A percentile compares a stretch with the other conserved stretches of the same genome.
phyloP scores from a whole-genome alignment of 192 early-diverging fungal species.

The Coemansia sp. region DNA sequence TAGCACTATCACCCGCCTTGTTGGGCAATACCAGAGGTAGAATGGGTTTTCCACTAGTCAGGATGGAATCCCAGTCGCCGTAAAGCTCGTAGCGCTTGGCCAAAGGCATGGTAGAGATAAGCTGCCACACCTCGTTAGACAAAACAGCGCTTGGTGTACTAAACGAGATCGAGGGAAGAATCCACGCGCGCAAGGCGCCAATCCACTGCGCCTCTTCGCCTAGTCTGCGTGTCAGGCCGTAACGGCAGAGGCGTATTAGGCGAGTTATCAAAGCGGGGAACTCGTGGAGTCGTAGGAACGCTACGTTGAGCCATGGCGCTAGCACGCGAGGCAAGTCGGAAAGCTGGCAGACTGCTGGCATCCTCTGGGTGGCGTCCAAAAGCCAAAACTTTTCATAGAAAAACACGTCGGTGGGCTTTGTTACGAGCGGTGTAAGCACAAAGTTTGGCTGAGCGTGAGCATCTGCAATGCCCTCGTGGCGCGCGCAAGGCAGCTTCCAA shows the following conservation, averaged over 20 bases:
- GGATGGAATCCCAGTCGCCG: constrained; percentile 31
- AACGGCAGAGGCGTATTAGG: constrained; percentile 44
- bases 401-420: constrained; percentile 37
- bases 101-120: constrained; percentile 33
- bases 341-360: constrained; percentile 22
- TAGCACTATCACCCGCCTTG: background rate
- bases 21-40: constrained; percentile 18
- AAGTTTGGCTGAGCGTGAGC: constrained; percentile 5
- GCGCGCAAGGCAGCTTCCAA: constrained; percentile 5
- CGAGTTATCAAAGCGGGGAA: constrained; percentile 31
- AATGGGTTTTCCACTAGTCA: constrained; percentile 27
- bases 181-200: constrained; percentile 46
- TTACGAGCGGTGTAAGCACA: constrained; percentile 32
- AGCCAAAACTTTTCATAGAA: constrained; percentile 55
- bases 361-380: constrained; percentile 19
- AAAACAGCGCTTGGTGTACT: constrained; percentile 33
- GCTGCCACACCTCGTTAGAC: constrained; percentile 53
- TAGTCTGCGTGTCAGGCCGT: constrained; percentile 21
- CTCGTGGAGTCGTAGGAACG: constrained; percentile 37
- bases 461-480: background rate
- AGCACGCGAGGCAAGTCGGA: constrained; percentile 31
- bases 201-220: constrained; percentile 18
- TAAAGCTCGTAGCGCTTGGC: constrained; percentile 43
- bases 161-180: constrained; percentile 48
- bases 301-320: constrained; percentile 49